Conservation (phyloP, 148 eudicot genomes). For the Heliamphora exappendiculata region DNA sequence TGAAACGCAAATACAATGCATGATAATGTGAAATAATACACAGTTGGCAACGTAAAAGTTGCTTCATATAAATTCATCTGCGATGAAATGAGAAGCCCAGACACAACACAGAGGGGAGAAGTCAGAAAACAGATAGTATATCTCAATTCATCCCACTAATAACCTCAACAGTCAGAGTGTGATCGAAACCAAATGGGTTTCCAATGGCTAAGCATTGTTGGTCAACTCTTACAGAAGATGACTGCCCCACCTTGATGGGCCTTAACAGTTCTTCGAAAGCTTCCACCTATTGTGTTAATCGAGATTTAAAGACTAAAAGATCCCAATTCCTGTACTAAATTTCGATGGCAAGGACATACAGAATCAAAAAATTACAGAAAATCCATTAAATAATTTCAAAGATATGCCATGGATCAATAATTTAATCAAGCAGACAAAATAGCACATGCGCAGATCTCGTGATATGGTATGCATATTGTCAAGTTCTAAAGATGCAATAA, state of each 20-base stretch:
- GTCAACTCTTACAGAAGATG: conserved; percentile 81
- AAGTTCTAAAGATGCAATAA: not conserved
- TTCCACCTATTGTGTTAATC: conserved; percentile 50
- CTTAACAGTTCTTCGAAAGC: conserved; percentile 69
- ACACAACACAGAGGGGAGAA: not conserved
- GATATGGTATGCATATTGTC: not conserved
- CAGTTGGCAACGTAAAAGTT: conserved; percentile 6
- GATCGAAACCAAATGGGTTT: conserved; percentile 99
- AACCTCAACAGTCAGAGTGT: conserved; percentile 95
- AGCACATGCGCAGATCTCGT: not conserved
- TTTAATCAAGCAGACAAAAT: not conserved
- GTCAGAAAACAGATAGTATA: conserved; percentile 34
- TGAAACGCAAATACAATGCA: too few species aligned
- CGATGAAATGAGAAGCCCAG: not conserved
- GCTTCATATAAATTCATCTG: not conserved
- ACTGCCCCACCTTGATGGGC: conserved; percentile 77
- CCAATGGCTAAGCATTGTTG: conserved; percentile 98
- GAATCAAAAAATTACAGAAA: not conserved
- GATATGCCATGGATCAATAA: not conserved
- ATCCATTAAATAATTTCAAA: not conserved
- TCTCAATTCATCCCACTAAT: conserved; percentile 92
- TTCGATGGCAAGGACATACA: not conserved
- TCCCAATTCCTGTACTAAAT: not conserved
- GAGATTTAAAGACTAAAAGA: not conserved
- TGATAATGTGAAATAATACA: conserved; percentile 6